Evolutionary conservation across 768 basidiomycete genomes (phyloP), one percentile per base, ranked within the genome.

Genomic region (Lactarius hatsudake): DNA sequence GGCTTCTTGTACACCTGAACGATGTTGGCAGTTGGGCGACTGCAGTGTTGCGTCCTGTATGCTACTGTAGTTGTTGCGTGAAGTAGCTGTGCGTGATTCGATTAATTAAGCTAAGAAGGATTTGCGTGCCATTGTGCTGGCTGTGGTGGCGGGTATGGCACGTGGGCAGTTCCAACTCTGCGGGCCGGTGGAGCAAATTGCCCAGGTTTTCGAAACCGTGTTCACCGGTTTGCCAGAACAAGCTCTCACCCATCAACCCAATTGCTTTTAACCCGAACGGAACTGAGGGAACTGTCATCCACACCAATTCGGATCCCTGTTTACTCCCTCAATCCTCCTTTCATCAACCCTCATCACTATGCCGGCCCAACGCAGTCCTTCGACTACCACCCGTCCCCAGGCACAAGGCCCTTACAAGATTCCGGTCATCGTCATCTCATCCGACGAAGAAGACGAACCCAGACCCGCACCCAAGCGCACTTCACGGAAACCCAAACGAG

Each of bases 391-490:
- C 60, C 66, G 62, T 34, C 23, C 62, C 5, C 66, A 60, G 26
- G 3, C 59, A 42, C 23, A 54, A 20, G 53, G 4, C 2, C 67
- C 62, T 3, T 61, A 64, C 42, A 64, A 64, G 34, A 18, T 51
- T 6, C 43, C 62, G 23, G 42, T 62, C 20, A 69, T 69, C 32
- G 65, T 69, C 18, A 69, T 69, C 30, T 69, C 68, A 38, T 69
- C 68, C 10, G 68, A 69, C 26, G 64, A 66, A 28, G 68, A 69
- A 3, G 68, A 59, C 2, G 60, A 67, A 20, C 68, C 55, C 9
- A 18, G 26, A 23, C 36, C 59, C 5, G 26, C 23, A 8, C 36
- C 60, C 2, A 57, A 51, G 34, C 68, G 45, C 30, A n/a, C 20
- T 38, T 23, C 43, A 12, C 53, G 68, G 28, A 69, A 54, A 23